Evolutionary conservation across 768 basidiomycete species (phyloP).

Genomic region (Termitomyces sp.): DNA sequence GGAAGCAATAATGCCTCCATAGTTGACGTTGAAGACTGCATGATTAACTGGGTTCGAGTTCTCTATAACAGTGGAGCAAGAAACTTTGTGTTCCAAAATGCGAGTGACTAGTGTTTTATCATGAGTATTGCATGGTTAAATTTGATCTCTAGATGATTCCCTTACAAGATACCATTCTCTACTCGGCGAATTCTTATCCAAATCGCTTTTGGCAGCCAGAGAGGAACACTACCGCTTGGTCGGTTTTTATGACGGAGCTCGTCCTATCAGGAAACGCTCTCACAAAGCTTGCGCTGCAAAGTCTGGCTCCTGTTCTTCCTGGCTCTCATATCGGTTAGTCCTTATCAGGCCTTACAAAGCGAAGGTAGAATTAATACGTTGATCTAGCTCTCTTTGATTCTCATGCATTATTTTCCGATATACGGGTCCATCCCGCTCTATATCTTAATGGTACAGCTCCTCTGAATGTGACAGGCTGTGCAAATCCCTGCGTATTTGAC

Average conservation of each 20-base stretch:
- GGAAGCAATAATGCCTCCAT: conserved; percentile 49
- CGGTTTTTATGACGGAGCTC: conserved; percentile 47
- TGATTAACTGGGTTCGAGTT: conserved; percentile 51
- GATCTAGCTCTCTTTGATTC: conserved; percentile 55
- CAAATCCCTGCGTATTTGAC: conserved; percentile 40
- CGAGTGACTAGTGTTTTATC: conserved; percentile 21
- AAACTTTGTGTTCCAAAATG: conserved; percentile 67
- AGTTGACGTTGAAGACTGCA: conserved; percentile 52
- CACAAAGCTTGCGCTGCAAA: conserved; percentile 43
- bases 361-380: neutral
- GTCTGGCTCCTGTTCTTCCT: conserved; percentile 36
- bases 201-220: conserved; percentile 43
- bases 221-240: conserved; percentile 55
- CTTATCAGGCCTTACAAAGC: neutral
- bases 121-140: neutral
- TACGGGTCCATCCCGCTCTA: conserved; percentile 38
- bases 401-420: conserved; percentile 53
- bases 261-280: conserved; percentile 45
- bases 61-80: conserved; percentile 54
- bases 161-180: conserved; percentile 42
- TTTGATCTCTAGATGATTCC: conserved; percentile 43
- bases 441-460: conserved; percentile 65
- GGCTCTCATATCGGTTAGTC: conserved; percentile 51
- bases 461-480: conserved; percentile 48
- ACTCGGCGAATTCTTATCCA: conserved; percentile 39